Evolutionary conservation across 805 yeast species (phyloP), one percentile per base, ranked within the genome.

Genomic region (Zygosaccharomyces gambellarensis): DNA sequence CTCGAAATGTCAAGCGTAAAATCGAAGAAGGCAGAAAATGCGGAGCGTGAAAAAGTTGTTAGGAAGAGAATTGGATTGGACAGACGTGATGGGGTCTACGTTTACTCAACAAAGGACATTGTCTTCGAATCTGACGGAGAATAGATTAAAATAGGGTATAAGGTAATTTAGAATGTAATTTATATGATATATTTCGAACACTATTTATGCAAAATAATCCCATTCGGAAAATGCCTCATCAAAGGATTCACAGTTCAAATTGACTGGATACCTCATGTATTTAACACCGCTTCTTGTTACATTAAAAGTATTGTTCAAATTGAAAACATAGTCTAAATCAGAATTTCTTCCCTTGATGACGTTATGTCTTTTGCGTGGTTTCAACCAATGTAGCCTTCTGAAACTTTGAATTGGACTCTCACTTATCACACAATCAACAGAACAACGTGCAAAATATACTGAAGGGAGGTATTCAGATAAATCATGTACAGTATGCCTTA

Each of bases 1-100:
- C 66, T 81, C 55, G 81, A 82, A 4, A 81, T 83, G 1, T 61
- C 81, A 43, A 76, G 83, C 0, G 74, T 76, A 46, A 54, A 55
- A 32, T 62, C 65, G 1, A 60, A 48, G 22, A 63, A 62, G 39
- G 58, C 58, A 22, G 58, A 63, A 14, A 49, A 50, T 11, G 54
- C 40, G 38, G 46, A 49, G 31, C 43, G 59, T 42, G 58, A 59
- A 52, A 56, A 59, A 36, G 49, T 62, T 27, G 61, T 68, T 21
- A 55, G 61, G 34, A 43, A 60, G 46, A 54, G 64, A 39, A 55
- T 62, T 19, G 59, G 69, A 3, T 39, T 61, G 40, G 60, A 62
- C 31, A 50, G 52, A 27, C 55, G 62, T 30, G 65, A 67, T 52
- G 73, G 74, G 25, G 72, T 74, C 11, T 75, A 69, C 56, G 64